A percentile compares a stretch with the other conserved stretches of the same genome.
These are phyloP conservation scores for Amoebophrya sp. DNA, from an alignment of 169 alveolate species.

Conservation along the genomic window DNA sequence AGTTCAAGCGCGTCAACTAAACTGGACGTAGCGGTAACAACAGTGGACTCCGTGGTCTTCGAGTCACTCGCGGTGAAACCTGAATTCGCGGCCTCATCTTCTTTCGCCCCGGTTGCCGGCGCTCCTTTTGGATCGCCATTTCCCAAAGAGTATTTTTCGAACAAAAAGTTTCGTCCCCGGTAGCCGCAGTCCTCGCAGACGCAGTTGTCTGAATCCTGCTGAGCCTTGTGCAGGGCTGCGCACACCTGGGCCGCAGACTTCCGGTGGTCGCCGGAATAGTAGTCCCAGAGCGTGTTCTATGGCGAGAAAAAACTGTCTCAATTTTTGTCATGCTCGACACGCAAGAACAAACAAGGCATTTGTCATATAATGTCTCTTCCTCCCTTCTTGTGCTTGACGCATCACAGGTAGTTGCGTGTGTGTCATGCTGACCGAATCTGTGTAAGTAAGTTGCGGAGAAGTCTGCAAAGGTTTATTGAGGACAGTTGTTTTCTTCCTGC, in stretches of 20 bases:
- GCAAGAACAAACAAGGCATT: background rate
- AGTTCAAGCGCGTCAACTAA: too few species aligned
- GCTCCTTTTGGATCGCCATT: too few species aligned
- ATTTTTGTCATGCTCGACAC: too few species aligned
- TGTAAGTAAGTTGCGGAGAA: background rate
- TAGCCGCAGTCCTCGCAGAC: background rate
- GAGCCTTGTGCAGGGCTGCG: constrained; percentile 31
- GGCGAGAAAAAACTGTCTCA: background rate
- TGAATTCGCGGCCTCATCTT: too few species aligned
- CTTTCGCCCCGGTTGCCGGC: too few species aligned
- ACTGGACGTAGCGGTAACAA: too few species aligned
- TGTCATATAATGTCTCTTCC: background rate
- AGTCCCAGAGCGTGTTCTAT: constrained; percentile 26
- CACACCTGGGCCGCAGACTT: background rate
- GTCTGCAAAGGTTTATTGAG: background rate
- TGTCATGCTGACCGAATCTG: background rate
- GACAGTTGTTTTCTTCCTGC: background rate
- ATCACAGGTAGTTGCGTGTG: background rate
- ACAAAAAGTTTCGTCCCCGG: background rate
- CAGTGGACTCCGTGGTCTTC: too few species aligned
- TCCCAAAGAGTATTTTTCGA: too few species aligned
- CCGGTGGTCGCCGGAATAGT: background rate
- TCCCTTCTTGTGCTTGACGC: background rate
- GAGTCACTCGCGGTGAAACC: too few species aligned
- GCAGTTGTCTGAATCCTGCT: background rate